phyloP scores from a whole-genome alignment of 2,329 filamentous ascomycete species.

The Cryphonectria radicalis region DNA sequence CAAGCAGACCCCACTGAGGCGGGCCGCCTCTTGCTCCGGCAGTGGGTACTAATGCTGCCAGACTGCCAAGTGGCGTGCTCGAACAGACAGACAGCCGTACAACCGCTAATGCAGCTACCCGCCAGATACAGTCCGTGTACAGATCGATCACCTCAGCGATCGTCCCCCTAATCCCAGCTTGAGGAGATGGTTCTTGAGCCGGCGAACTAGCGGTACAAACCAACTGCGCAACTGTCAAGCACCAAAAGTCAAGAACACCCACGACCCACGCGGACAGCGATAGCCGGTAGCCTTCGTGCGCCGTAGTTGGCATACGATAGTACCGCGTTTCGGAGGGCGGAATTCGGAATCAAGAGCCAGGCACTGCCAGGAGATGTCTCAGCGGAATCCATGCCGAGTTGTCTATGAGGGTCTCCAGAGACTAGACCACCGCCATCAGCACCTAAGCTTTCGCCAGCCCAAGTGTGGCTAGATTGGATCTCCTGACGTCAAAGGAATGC shows the following conservation, averaged over 20 bases:
- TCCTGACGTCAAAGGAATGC: slow-evolving; percentile 15
- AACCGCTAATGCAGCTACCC: slow-evolving; percentile 31
- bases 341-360: slow-evolving; percentile 7
- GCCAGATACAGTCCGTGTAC: slow-evolving; percentile 22
- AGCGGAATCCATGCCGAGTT: background rate
- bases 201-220: background rate
- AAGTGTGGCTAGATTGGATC: slow-evolving; percentile 1
- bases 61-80: slow-evolving; percentile 29
- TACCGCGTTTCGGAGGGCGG: background rate
- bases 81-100: slow-evolving; percentile 35
- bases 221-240: background rate
- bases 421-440: background rate
- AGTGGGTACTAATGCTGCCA: slow-evolving; percentile 32
- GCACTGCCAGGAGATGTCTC: background rate
- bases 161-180: background rate
- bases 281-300: background rate
- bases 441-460: slow-evolving; percentile 2
- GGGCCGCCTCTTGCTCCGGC: slow-evolving; percentile 15
- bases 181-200: slow-evolving; percentile 1
- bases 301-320: background rate
- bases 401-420: background rate
- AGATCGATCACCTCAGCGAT: slow-evolving; percentile 6
- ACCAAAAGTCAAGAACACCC: background rate
- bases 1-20: background rate
- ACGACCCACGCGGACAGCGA: background rate